Evolutionary conservation across 2,329 filamentous ascomycete genomes (phyloP), one percentile per base, ranked within the genome.

Genomic region (Clonostachys chloroleuca): DNA sequence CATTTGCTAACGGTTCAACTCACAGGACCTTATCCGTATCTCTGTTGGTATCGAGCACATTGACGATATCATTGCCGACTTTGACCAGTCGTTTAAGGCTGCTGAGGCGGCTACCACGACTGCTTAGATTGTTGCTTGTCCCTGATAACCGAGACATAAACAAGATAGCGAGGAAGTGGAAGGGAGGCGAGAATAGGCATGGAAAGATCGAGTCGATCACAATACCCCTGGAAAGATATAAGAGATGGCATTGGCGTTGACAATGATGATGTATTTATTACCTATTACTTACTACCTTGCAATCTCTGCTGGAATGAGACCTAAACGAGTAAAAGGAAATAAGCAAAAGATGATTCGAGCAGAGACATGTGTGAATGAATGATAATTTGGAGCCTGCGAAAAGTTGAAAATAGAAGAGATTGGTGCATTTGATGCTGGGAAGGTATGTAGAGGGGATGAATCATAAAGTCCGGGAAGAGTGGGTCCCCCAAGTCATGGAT

Each of bases 1-100:
- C 14, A 8, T n/a, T 35, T 43, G 6, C 24, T 42, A 20, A 42
- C 40, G 8, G 14, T 42, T 13, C 7, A 16, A 30, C 40, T 13
- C 36, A 17, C 65, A 90, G 78, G 92, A 95, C 61, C 83, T 92
- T 37, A 96, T 97, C 67, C 88, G 92, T 52, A 94, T 97, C 61
- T 96, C 92, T 0, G 92, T 96, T 49, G 92, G 92, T 45, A 95
- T 87, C 1, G 92, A 97, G 73, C 91, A 96, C 66, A 95, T 97
- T 63, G 92, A 96, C 72, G 92, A 97, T 62, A 96, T 97, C 59
- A 94, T 96, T 61, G 87, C 84, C 57, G 92, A 97, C 69, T 96
- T 97, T 64, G 86, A 92, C 67, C 92, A 96, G 74, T 88, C 89
- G 0, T 95, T 96, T 69, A 78, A 82, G 62, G 77, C 80, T 24